phyloP scores from a whole-genome alignment of 805 yeast species.

The Kodamaea kakaduensis region DNA sequence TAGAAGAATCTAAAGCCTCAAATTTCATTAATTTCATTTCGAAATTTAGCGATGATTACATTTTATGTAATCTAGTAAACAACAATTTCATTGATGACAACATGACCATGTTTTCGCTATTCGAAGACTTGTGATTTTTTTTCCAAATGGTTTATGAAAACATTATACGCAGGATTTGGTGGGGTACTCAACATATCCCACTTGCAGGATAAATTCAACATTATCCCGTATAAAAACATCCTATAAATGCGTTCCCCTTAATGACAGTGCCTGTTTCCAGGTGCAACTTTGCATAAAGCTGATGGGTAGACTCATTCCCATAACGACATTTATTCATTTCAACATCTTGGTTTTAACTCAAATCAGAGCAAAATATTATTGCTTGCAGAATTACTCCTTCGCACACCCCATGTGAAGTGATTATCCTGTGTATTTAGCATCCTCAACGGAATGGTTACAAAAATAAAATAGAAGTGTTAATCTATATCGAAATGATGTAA shows the following conservation, averaged over 20 bases:
- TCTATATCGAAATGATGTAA: no score
- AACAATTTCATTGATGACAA: slow-evolving; percentile 65
- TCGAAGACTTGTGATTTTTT: slow-evolving; percentile 27
- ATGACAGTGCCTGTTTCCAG: slow-evolving; percentile 9
- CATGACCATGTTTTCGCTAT: slow-evolving; percentile 53
- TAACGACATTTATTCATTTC: slow-evolving; percentile 17
- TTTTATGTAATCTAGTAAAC: slow-evolving; percentile 84
- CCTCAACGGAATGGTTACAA: slow-evolving; percentile 46
- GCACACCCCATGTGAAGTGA: neutral
- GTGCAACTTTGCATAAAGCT: slow-evolving; percentile 7
- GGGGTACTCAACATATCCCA: slow-evolving; percentile 36
- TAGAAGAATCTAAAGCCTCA: slow-evolving; percentile 26
- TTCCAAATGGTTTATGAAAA: neutral
- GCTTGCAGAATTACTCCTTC: slow-evolving; percentile 7
- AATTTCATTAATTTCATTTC: slow-evolving; percentile 41
- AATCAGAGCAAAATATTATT: slow-evolving; percentile 1
- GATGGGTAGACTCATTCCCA: neutral
- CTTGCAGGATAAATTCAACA: slow-evolving; percentile 25
- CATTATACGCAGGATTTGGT: slow-evolving; percentile 18
- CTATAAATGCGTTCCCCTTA: slow-evolving; percentile 13
- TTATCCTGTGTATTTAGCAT: slow-evolving; percentile 39
- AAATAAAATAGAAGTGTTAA: no score
- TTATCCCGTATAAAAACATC: slow-evolving; percentile 10
- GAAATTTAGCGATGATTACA: slow-evolving; percentile 53
- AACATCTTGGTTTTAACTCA: slow-evolving; percentile 14